Percentiles rank a stretch among this genome's conserved stretches.
Conservation (phyloP, 352 stramenopile genomes). For the Pythium phragmitis region DNA sequence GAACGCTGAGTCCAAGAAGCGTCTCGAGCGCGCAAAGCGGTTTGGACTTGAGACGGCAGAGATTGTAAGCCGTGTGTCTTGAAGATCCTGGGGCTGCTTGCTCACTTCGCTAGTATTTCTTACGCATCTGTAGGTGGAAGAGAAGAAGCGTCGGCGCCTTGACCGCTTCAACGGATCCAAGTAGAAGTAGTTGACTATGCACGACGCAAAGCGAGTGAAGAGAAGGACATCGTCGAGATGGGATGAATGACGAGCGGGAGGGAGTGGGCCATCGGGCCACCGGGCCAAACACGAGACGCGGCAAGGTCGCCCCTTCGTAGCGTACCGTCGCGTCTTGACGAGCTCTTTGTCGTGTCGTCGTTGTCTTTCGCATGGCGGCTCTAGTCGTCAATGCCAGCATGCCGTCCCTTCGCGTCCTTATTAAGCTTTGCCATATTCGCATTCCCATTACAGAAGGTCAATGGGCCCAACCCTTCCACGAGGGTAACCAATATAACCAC, state of each 20-base stretch:
- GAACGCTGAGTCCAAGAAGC: constrained; percentile 77
- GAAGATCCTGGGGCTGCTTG: too few relatives aligned
- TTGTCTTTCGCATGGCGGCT: constrained; percentile 2
- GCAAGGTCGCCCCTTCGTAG: neutral
- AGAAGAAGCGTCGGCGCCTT: constrained; percentile 74
- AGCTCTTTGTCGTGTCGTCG: neutral
- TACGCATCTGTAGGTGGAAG: constrained; percentile 43
- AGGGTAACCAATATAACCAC: constrained; percentile 11
- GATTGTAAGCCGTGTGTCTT: constrained; percentile 36
- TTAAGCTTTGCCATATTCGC: too few relatives aligned
- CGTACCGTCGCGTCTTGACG: constrained; percentile 5
- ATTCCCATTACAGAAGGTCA: too few relatives aligned
- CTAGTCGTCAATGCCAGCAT: neutral
- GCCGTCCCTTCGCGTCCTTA: constrained; percentile 3
- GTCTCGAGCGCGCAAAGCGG: constrained; percentile 79
- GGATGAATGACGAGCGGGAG: neutral
- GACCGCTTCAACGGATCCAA: constrained; percentile 52
- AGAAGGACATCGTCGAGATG: neutral
- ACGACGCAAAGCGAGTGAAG: neutral
- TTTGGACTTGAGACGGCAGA: constrained; percentile 83
- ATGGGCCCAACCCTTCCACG: too few relatives aligned
- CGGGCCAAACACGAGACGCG: neutral
- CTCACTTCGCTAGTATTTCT: constrained; percentile 5
- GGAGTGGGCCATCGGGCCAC: neutral
- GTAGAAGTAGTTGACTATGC: constrained; percentile 11